These are phyloP conservation scores for Picea mariana DNA, from an alignment of 83 land plant genomes.

Conservation along the genomic window DNA sequence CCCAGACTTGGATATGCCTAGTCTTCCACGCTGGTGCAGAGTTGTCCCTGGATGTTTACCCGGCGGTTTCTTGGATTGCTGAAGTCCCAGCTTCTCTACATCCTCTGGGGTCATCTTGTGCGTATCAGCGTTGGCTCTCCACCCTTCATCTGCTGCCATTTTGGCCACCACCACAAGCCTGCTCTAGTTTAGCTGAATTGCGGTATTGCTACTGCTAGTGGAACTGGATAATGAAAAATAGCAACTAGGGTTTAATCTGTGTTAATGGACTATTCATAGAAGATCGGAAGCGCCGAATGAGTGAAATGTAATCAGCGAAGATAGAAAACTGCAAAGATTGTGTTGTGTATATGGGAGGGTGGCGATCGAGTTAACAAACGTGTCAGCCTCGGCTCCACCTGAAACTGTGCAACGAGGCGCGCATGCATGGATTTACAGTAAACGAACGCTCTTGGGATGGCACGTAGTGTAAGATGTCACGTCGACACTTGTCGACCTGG, in stretches of 20 bases:
- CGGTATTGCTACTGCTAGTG: too few relatives aligned
- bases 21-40: background rate
- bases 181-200: too few relatives aligned
- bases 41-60: background rate
- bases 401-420: background rate
- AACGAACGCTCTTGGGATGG: background rate
- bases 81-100: background rate
- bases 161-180: background rate
- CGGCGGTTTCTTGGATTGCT: background rate
- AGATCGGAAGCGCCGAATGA: background rate
- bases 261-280: background rate
- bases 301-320: background rate
- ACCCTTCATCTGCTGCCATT: background rate
- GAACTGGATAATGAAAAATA: too few relatives aligned
- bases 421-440: background rate
- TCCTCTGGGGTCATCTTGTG: background rate
- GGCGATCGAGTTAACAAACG: background rate
- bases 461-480: background rate
- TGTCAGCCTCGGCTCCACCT: background rate
- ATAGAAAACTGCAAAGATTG: background rate
- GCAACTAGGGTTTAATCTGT: background rate
- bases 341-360: background rate
- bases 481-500: too few relatives aligned
- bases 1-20: background rate
- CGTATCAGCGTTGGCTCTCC: background rate